A percentile compares a stretch with the other conserved stretches of the same genome.
Evolutionary conservation across 805 yeast species (phyloP).

Genomic region (Limtongozyma cylindracea): DNA sequence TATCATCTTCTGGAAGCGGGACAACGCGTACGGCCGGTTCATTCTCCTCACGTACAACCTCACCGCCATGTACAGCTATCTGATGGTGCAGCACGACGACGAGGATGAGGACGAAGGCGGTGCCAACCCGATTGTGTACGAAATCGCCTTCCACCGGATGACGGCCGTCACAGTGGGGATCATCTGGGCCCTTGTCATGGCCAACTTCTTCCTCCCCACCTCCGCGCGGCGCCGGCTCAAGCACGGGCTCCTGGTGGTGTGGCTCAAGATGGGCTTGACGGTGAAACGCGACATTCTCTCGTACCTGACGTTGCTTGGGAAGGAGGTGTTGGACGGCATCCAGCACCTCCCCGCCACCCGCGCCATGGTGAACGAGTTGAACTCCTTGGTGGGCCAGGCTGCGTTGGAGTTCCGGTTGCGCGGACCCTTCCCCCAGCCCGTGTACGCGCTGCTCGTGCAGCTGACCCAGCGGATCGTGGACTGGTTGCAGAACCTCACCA

Average conservation of each 20-base stretch:
- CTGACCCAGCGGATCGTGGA: conserved; percentile 44
- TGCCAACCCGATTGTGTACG: conserved; percentile 35
- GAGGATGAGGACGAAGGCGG: conserved; percentile 48
- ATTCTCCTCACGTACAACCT: conserved; percentile 53
- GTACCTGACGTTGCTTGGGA: conserved; percentile 6
- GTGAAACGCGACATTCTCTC: conserved; percentile 60
- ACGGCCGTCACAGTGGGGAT: conserved; percentile 51
- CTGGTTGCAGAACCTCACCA: conserved; percentile 48
- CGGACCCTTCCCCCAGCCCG: conserved; percentile 36
- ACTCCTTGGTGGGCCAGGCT: conserved; percentile 36
- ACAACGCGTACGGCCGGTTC: conserved; percentile 42
- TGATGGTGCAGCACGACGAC: conserved; percentile 30
- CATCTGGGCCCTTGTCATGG: conserved; percentile 50
- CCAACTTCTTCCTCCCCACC: conserved; percentile 42
- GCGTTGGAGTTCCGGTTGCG: conserved; percentile 53
- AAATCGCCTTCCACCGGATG: conserved; percentile 60
- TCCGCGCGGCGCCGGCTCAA: conserved; percentile 51
- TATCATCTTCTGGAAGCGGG: conserved; percentile 41
- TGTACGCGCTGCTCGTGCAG: conserved; percentile 22
- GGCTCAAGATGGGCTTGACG: conserved; percentile 60
- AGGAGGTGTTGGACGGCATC: conserved; percentile 11
- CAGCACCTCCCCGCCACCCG: conserved; percentile 21
- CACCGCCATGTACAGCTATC: conserved; percentile 53
- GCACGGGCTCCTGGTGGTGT: conserved; percentile 35
- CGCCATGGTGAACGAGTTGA: conserved; percentile 30